Percentiles rank a stretch among this genome's conserved stretches.
These are phyloP conservation scores for Cutaneotrichosporon sp. DNA, from an alignment of 1,284 basidiomycete species.

Conservation along the genomic window DNA sequence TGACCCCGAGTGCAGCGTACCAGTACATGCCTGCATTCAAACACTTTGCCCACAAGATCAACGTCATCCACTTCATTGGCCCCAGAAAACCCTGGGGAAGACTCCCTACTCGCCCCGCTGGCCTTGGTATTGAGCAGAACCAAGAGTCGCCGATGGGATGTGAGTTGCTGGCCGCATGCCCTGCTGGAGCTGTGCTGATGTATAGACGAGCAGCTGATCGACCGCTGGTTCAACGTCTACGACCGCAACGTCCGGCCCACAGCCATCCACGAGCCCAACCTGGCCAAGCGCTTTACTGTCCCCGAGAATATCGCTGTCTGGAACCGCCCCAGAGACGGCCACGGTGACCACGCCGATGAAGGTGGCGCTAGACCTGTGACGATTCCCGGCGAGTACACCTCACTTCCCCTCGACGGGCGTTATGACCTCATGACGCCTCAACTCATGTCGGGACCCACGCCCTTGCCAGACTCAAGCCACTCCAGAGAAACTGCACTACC, in stretches of 20 bases:
- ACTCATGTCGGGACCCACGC: neutral
- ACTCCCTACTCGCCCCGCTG: constrained; percentile 62
- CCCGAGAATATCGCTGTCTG: constrained; percentile 70
- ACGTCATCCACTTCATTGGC: constrained; percentile 91
- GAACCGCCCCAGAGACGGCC: constrained; percentile 54
- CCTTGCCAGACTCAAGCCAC: constrained; percentile 11
- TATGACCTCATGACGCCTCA: constrained; percentile 68
- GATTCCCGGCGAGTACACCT: constrained; percentile 65
- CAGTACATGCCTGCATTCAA: constrained; percentile 96
- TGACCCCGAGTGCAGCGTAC: constrained; percentile 95
- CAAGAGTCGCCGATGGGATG: neutral
- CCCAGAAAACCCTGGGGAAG: constrained; percentile 87
- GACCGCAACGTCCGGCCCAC: constrained; percentile 73
- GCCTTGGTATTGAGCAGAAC: constrained; percentile 9
- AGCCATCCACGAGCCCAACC: constrained; percentile 47
- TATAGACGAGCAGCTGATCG: constrained; percentile 62
- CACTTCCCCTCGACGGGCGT: constrained; percentile 78
- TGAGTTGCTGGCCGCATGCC: neutral
- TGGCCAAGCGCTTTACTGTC: constrained; percentile 62
- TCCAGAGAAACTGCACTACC: constrained; percentile 21
- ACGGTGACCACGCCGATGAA: neutral
- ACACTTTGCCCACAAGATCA: constrained; percentile 84
- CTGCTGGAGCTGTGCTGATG: constrained; percentile 11
- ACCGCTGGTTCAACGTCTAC: constrained; percentile 88
- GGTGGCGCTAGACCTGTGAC: neutral